Conservation (phyloP, 108 stramenopile genomes). For the Nannochloropsis salina region DNA sequence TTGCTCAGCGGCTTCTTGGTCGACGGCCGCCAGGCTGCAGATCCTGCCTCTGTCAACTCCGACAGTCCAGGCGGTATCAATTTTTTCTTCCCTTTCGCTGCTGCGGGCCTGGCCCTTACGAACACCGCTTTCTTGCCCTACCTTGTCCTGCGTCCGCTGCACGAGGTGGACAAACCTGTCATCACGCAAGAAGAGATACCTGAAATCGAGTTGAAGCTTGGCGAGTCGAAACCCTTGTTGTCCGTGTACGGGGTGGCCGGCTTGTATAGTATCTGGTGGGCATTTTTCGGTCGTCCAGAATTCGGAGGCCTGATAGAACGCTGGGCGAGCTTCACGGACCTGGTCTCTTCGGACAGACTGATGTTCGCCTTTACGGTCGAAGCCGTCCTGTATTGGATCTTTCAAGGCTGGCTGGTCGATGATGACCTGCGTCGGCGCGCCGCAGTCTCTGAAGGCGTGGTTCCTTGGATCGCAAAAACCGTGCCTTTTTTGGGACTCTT, state of each 20-base stretch:
- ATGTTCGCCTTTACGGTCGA: conserved; percentile 71
- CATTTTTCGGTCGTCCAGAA: conserved; percentile 56
- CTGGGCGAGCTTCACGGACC: conserved; percentile 55
- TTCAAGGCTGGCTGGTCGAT: conserved; percentile 81
- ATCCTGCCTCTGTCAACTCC: background rate
- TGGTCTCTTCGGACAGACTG: conserved; percentile 70
- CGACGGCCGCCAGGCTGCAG: conserved; percentile 59
- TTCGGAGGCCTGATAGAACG: conserved; percentile 65
- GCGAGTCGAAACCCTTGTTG: conserved; percentile 61
- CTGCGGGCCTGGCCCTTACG: conserved; percentile 78
- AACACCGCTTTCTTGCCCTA: conserved; percentile 72
- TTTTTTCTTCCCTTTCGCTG: conserved; percentile 43
- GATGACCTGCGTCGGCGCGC: conserved; percentile 69
- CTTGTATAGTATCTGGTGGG: conserved; percentile 63
- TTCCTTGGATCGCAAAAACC: conserved; percentile 57
- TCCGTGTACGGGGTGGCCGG: conserved; percentile 61
- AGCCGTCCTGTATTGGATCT: conserved; percentile 66
- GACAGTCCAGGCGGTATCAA: conserved; percentile 50
- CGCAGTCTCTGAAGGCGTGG: conserved; percentile 30
- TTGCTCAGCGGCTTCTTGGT: conserved; percentile 74
- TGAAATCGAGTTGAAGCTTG: conserved; percentile 25
- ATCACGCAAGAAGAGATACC: background rate
- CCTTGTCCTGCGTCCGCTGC: conserved; percentile 59
- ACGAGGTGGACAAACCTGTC: conserved; percentile 42
- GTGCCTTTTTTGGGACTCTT: conserved; percentile 75